These are phyloP conservation scores for Cladophialophora bantiana DNA, from an alignment of 2,329 filamentous ascomycete species.

Conservation along the genomic window DNA sequence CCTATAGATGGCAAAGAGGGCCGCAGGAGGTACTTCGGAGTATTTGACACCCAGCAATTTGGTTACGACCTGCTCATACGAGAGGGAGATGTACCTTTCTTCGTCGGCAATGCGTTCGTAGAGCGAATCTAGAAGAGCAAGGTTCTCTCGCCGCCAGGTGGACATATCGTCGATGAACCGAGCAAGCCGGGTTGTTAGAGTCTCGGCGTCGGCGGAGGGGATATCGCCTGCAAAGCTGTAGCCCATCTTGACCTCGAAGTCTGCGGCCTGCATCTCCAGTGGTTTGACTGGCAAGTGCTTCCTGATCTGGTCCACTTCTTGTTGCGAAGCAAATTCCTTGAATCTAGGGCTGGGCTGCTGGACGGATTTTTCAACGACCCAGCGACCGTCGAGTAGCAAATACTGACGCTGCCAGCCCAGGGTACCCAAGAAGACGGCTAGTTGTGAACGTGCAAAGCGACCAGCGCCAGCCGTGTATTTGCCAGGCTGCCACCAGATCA, in stretches of 20 bases:
- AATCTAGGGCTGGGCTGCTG: slow-evolving; percentile 19
- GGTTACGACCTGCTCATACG: slow-evolving; percentile 49
- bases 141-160: slow-evolving; percentile 47
- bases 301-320: slow-evolving; percentile 34
- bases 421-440: slow-evolving; percentile 33
- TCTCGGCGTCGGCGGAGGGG: slow-evolving; percentile 48
- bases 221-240: slow-evolving; percentile 46
- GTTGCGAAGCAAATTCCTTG: slow-evolving; percentile 30
- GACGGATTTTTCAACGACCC: slow-evolving; percentile 25
- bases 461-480: slow-evolving; percentile 1
- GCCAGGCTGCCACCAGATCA: slow-evolving; percentile 26
- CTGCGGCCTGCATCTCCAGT: slow-evolving; percentile 17
- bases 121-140: slow-evolving; percentile 46
- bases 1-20: slow-evolving; percentile 25
- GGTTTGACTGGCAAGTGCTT: slow-evolving; percentile 34
- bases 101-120: slow-evolving; percentile 51
- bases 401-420: slow-evolving; percentile 32
- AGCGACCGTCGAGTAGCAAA: slow-evolving; percentile 36
- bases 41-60: slow-evolving; percentile 45
- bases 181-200: slow-evolving; percentile 46
- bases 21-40: slow-evolving; percentile 45
- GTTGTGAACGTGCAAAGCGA: slow-evolving; percentile 21
- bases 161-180: slow-evolving; percentile 46
- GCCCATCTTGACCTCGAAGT: slow-evolving; percentile 43
- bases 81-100: slow-evolving; percentile 44